Evolutionary conservation across 768 basidiomycete genomes (phyloP), one percentile per base, ranked within the genome.

Genomic region (Hirschioporus abietinus): DNA sequence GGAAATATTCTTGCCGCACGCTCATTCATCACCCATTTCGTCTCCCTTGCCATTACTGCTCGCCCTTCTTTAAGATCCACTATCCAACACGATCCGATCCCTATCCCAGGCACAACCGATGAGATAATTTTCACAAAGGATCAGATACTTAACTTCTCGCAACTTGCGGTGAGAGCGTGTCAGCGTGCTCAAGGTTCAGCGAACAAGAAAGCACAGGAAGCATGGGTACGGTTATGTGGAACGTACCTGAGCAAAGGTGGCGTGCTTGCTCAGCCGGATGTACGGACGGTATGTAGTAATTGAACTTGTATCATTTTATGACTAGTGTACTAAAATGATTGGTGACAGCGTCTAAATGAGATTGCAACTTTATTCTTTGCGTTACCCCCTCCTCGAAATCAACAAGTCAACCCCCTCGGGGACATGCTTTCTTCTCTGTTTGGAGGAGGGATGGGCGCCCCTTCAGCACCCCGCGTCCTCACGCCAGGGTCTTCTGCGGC

Each of bases 1-100:
- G 93, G 93, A 18, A 95, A 95, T 69, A 90, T 99, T 72, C 86
- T 94, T n/a, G 92, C 92, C 4, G 93, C 96, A 3, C 87, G 88
- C n/a, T 87, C 90, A n/a, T 97, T 98, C 82, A 88, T 96, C 74
- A 81, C 83, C n/a, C 86, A 88, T 63, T 94, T 91, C 75, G 82
- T 89, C 62, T 82, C 88, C 63, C 84, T 86, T 66, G 78, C 92
- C 7, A 80, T 89, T 60, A 73, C 81, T 23, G 76, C 81, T 20
- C 75, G 83, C 65, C 80, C 83, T 12, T 74, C 78, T 57, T 68
- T 81, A 66, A 71, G 71, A 7, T 81, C 83, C 57, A 71, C 81
- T 62, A 76, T 82, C 68, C 77, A 78, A 26, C 71, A 77, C 10
- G 72, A 76, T 5, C 78, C 82, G n/a, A 78, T 91, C 60, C 75